Evolutionary conservation across 179 eudicot genomes (phyloP).

Genomic region (Dionaea muscipula): DNA sequence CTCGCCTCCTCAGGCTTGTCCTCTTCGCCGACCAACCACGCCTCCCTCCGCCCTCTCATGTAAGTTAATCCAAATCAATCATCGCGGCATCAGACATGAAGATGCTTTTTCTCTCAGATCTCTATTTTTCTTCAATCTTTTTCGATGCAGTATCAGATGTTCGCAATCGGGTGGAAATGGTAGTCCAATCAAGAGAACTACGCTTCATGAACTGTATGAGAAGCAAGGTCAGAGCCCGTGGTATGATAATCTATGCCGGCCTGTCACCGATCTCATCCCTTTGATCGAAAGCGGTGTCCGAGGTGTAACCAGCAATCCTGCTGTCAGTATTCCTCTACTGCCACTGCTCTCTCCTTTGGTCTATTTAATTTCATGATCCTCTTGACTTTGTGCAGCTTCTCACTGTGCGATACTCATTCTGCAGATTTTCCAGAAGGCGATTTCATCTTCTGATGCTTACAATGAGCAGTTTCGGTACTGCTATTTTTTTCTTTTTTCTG

Average conservation of each 20-base stretch:
- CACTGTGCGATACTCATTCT: conserved; percentile 5
- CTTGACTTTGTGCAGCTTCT: neutral
- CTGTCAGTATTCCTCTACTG: conserved; percentile 30
- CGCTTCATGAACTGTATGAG: conserved; percentile 81
- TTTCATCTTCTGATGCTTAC: conserved; percentile 87
- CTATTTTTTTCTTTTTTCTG: no score
- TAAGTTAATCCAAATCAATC: neutral
- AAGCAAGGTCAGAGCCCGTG: conserved; percentile 91
- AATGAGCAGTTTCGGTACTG: conserved; percentile 73
- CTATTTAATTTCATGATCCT: neutral
- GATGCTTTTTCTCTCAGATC: neutral
- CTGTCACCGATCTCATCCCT: conserved; percentile 87
- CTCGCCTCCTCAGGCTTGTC: conserved; percentile 10
- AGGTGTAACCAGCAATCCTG: conserved; percentile 98
- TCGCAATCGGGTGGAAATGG: conserved; percentile 56
- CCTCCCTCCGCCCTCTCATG: conserved; percentile 14
- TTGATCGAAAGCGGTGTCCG: conserved; percentile 69
- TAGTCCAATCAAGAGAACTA: conserved; percentile 43
- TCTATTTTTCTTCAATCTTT: neutral
- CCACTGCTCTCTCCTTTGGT: neutral
- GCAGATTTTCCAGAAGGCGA: conserved; percentile 98
- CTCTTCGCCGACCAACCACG: conserved; percentile 11
- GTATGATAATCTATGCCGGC: conserved; percentile 94
- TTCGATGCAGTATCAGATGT: conserved; percentile 44
- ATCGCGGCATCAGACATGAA: neutral